Percentiles rank a stretch among this genome's conserved stretches.
Evolutionary conservation across 306 rosid genomes (phyloP).

Genomic region (Quercus glauca): DNA sequence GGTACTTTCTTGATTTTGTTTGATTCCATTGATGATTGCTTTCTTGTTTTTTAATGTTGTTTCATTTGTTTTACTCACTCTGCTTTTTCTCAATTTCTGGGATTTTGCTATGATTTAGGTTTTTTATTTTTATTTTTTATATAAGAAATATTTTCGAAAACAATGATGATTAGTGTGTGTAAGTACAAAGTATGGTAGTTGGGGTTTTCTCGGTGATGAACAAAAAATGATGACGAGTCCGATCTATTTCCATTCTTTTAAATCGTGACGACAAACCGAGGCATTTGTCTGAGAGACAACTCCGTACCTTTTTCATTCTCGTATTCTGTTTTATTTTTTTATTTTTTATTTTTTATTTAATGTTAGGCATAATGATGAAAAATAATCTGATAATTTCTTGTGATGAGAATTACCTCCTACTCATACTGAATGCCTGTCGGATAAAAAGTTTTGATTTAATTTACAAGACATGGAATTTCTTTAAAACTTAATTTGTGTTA

Average conservation of each 20-base stretch:
- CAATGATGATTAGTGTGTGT: neutral
- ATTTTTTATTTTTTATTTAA: no score
- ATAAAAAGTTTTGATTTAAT: no score
- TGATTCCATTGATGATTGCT: neutral
- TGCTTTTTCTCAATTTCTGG: neutral
- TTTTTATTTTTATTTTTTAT: neutral
- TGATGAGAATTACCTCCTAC: constrained; percentile 73
- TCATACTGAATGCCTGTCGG: constrained; percentile 70
- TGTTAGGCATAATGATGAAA: constrained; percentile 49
- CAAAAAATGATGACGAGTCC: constrained; percentile 76
- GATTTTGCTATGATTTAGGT: neutral
- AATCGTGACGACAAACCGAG: constrained; percentile 77
- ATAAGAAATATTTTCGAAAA: neutral
- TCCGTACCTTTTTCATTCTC: neutral
- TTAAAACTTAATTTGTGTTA: neutral
- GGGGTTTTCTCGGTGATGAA: constrained; percentile 72
- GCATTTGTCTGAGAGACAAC: constrained; percentile 89
- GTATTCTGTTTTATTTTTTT: neutral
- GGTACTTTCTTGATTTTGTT: neutral
- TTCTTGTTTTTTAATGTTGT: neutral
- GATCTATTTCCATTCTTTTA: constrained; percentile 60
- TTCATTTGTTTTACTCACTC: neutral
- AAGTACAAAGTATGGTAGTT: neutral
- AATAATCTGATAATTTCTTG: constrained; percentile 30
- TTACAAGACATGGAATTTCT: no score